phyloP scores from a whole-genome alignment of 768 basidiomycete genomes.

The Tylopilus cervinicoccineus region DNA sequence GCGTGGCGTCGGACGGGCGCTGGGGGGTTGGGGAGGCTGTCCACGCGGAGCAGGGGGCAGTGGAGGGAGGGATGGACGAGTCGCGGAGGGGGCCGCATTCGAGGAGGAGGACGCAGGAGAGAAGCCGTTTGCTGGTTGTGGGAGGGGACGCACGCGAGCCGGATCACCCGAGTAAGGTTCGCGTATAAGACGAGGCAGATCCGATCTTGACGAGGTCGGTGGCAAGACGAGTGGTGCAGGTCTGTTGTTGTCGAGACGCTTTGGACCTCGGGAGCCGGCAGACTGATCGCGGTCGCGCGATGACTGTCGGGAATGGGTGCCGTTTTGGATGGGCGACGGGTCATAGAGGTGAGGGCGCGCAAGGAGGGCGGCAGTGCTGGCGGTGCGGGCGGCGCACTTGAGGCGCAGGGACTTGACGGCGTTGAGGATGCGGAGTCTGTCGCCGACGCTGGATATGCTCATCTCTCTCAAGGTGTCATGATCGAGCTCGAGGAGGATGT shows the following conservation, averaged over 20 bases:
- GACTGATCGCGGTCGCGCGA: slow-evolving; percentile 25
- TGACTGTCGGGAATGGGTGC: slow-evolving; percentile 20
- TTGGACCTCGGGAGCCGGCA: slow-evolving; percentile 32
- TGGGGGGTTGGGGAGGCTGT: slow-evolving; percentile 52
- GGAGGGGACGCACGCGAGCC: slow-evolving; percentile 29
- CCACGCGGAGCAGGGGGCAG: slow-evolving; percentile 66
- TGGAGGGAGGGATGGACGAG: slow-evolving; percentile 55
- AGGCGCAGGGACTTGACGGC: slow-evolving; percentile 79
- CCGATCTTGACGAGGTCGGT: slow-evolving; percentile 46
- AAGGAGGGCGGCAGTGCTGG: not conserved
- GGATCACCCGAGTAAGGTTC: slow-evolving; percentile 57
- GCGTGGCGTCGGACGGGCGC: slow-evolving; percentile 30
- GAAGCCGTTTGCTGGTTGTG: slow-evolving; percentile 21
- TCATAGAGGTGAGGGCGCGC: not conserved
- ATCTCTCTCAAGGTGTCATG: slow-evolving; percentile 86
- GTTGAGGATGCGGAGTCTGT: slow-evolving; percentile 80
- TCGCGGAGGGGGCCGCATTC: slow-evolving; percentile 24
- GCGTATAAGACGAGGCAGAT: slow-evolving; percentile 71
- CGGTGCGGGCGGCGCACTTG: slow-evolving; percentile 37
- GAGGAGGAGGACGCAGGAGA: slow-evolving; percentile 26
- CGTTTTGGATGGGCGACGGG: slow-evolving; percentile 8
- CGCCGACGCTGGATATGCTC: slow-evolving; percentile 85
- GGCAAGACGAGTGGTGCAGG: slow-evolving; percentile 82
- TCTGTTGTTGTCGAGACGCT: slow-evolving; percentile 57
- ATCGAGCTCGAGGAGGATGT: slow-evolving; percentile 89